Percentiles rank a stretch among this genome's conserved stretches.
Conservation (phyloP, 768 basidiomycete genomes). For the Pisolithus microcarpus region DNA sequence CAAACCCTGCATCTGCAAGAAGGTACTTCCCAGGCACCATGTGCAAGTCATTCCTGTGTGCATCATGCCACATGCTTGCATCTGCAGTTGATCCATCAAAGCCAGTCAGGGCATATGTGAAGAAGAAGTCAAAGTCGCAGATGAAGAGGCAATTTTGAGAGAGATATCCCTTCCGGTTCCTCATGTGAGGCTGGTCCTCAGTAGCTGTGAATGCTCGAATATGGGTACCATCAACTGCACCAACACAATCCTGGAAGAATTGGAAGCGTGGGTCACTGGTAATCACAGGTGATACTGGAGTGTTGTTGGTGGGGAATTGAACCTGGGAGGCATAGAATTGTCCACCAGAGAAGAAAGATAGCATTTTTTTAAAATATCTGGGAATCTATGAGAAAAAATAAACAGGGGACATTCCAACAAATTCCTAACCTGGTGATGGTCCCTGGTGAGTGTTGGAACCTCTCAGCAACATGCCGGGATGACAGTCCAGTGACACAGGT, state of each 20-base stretch:
- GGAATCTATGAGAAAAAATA: neutral
- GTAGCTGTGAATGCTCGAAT: neutral
- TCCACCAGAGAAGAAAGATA: conserved; percentile 1
- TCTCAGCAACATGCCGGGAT: conserved; percentile 3
- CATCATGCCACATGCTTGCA: conserved; percentile 5
- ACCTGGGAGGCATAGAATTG: conserved; percentile 5
- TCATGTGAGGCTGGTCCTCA: conserved; percentile 4
- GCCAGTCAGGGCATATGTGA: conserved; percentile 9
- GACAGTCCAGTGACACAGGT: conserved; percentile 7
- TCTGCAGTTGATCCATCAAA: conserved; percentile 14
- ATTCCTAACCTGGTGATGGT: neutral
- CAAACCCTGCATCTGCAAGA: no score
- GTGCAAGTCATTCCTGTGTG: conserved; percentile 1
- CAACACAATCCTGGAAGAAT: conserved; percentile 3
- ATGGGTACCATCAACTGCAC: conserved; percentile 7
- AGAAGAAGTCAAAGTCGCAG: conserved; percentile 12
- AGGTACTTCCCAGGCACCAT: neutral
- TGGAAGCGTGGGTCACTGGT: neutral
- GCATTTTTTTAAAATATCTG: conserved; percentile 10
- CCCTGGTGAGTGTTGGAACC: conserved; percentile 4
- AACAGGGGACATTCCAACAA: neutral
- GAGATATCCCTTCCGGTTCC: conserved; percentile 10
- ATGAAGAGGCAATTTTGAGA: conserved; percentile 16
- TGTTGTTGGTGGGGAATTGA: neutral
- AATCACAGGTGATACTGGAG: neutral